phyloP scores from a whole-genome alignment of 495 filamentous ascomycete species.

The Annulohypoxylon moriforme region DNA sequence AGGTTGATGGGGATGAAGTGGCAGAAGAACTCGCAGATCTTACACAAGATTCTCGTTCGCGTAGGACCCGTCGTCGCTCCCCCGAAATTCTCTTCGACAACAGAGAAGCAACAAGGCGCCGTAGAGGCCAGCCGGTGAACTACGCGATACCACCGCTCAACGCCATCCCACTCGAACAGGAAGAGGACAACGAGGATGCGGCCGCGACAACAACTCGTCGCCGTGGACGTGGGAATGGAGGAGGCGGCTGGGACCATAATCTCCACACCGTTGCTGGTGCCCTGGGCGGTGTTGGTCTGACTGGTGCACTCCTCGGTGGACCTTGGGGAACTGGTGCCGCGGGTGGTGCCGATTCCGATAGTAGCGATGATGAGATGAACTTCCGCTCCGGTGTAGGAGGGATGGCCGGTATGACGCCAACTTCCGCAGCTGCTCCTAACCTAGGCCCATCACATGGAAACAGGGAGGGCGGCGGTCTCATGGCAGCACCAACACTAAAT shows the following conservation, averaged over 20 bases:
- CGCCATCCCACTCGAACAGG: slow-evolving; percentile 75
- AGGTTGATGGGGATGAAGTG: slow-evolving; percentile 77
- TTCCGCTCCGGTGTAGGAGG: slow-evolving; percentile 69
- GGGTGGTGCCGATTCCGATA: slow-evolving; percentile 90
- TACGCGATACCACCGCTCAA: slow-evolving; percentile 78
- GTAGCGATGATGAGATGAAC: slow-evolving; percentile 89
- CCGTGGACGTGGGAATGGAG: slow-evolving; percentile 65
- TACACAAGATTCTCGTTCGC: slow-evolving; percentile 56
- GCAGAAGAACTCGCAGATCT: slow-evolving; percentile 81
- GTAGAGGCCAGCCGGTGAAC: slow-evolving; percentile 55
- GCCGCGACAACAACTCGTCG: slow-evolving; percentile 76
- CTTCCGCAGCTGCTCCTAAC: slow-evolving; percentile 63
- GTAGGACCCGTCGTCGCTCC: slow-evolving; percentile 63
- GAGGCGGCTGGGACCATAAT: slow-evolving; percentile 72
- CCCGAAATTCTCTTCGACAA: slow-evolving; percentile 68
- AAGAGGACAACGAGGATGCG: slow-evolving; percentile 61
- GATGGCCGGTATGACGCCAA: slow-evolving; percentile 79
- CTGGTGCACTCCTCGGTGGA: slow-evolving; percentile 76
- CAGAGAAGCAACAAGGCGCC: slow-evolving; percentile 49
- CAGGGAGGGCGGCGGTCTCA: slow-evolving; percentile 68
- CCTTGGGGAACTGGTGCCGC: slow-evolving; percentile 75
- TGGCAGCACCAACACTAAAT: slow-evolving; percentile 83
- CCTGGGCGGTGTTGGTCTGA: slow-evolving; percentile 84
- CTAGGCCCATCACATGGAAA: slow-evolving; percentile 55
- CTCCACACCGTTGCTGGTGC: slow-evolving; percentile 90